A percentile compares a stretch with the other conserved stretches of the same genome.
phyloP scores from a whole-genome alignment of 768 basidiomycete genomes.

The Hygrophoropsis aurantiaca region DNA sequence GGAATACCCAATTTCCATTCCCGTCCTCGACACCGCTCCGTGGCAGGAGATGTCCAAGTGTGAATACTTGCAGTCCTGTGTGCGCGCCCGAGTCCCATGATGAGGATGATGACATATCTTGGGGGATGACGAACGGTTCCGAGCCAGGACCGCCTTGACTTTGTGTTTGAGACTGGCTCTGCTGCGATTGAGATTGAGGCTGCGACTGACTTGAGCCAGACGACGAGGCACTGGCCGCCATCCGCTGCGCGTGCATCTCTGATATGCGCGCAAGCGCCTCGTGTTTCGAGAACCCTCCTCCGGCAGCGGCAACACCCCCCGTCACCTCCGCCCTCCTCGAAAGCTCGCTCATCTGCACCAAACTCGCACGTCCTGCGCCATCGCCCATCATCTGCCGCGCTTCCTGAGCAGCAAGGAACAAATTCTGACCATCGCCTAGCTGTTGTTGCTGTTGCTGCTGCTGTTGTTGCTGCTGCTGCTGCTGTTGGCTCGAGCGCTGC shows the following conservation, averaged over 20 bases:
- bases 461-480: slow-evolving; percentile 7
- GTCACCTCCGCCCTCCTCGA: slow-evolving; percentile 57
- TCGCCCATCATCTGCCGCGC: slow-evolving; percentile 50
- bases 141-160: slow-evolving; percentile 9
- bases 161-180: slow-evolving; percentile 12
- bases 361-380: slow-evolving; percentile 54
- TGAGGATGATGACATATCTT: slow-evolving; percentile 10
- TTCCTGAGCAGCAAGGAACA: slow-evolving; percentile 59
- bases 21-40: slow-evolving; percentile 47
- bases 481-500: slow-evolving; percentile 7
- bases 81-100: slow-evolving; percentile 37
- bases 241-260: slow-evolving; percentile 47
- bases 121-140: slow-evolving; percentile 26
- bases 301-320: slow-evolving; percentile 29
- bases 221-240: slow-evolving; percentile 18
- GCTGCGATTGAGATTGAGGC: slow-evolving; percentile 8
- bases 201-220: slow-evolving; percentile 14
- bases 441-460: slow-evolving; percentile 11
- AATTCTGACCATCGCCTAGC: slow-evolving; percentile 31
- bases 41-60: slow-evolving; percentile 75
- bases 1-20: slow-evolving; percentile 64
- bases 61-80: slow-evolving; percentile 77
- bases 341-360: slow-evolving; percentile 79
- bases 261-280: slow-evolving; percentile 54
- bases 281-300: slow-evolving; percentile 21